Percentiles rank a stretch among this genome's conserved stretches.
phyloP scores from a whole-genome alignment of 352 stramenopile species.

The Globisporangium perplexum region DNA sequence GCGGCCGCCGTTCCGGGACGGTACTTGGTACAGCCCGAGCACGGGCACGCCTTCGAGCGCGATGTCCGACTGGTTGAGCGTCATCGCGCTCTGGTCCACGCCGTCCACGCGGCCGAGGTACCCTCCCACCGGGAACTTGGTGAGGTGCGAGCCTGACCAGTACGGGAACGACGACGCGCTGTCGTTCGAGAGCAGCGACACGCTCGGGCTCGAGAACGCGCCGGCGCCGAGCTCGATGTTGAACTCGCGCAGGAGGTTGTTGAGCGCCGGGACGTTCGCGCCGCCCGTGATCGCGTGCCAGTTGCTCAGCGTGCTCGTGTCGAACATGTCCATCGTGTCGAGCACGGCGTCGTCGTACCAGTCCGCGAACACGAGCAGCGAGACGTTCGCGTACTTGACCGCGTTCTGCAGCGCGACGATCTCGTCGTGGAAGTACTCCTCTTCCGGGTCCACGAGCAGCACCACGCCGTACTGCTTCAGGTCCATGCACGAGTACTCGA shows the following conservation, averaged over 20 bases:
- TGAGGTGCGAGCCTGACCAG: constrained; percentile 58
- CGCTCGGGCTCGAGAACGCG: constrained; percentile 40
- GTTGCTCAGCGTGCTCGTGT: constrained; percentile 78
- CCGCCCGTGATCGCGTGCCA: constrained; percentile 76
- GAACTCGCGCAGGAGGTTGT: constrained; percentile 55
- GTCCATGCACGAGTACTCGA: constrained; percentile 73
- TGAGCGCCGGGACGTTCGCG: constrained; percentile 72
- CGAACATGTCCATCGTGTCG: constrained; percentile 64
- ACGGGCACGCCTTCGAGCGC: constrained; percentile 35
- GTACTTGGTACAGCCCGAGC: constrained; percentile 62
- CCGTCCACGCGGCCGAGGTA: constrained; percentile 57
- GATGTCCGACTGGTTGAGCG: constrained; percentile 42
- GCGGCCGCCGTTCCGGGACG: constrained; percentile 46
- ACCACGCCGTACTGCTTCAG: constrained; percentile 66
- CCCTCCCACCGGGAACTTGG: constrained; percentile 57
- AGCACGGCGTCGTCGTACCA: constrained; percentile 70
- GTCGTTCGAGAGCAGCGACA: constrained; percentile 37
- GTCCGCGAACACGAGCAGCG: constrained; percentile 69
- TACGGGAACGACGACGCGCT: constrained; percentile 42
- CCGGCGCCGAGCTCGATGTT: constrained; percentile 59
- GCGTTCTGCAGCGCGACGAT: constrained; percentile 43
- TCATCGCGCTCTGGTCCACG: constrained; percentile 42
- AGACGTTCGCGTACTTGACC: constrained; percentile 65
- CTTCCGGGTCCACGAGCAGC: constrained; percentile 78
- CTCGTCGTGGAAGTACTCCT: constrained; percentile 72